These are phyloP conservation scores for Suhomyces canberraensis DNA, from an alignment of 805 yeast genomes.

Conservation along the genomic window DNA sequence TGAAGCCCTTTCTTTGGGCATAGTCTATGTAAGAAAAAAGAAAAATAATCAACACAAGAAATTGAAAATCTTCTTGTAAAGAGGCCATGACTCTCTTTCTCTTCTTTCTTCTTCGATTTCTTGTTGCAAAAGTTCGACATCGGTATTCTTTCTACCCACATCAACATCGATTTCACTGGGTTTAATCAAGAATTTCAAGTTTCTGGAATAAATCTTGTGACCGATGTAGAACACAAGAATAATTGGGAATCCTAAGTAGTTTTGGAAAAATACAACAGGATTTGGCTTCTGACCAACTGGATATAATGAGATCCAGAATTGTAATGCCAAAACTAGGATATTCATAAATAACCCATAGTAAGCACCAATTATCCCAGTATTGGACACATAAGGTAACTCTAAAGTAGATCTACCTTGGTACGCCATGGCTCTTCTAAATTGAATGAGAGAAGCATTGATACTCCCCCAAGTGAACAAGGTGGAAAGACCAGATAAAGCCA, in stretches of 20 bases:
- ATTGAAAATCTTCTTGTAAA: constrained; percentile 19
- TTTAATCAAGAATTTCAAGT: constrained; percentile 6
- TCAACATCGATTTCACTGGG: constrained; percentile 11
- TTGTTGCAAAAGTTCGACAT: constrained; percentile 9
- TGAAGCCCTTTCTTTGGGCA: background rate
- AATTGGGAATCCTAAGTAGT: constrained; percentile 14
- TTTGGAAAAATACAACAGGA: constrained; percentile 12
- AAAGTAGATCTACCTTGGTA: constrained; percentile 33
- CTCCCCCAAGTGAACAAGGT: constrained; percentile 29
- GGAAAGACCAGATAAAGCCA: constrained; percentile 25
- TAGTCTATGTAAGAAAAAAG: background rate
- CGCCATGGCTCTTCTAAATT: constrained; percentile 24
- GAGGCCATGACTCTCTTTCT: constrained; percentile 15
- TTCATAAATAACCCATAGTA: constrained; percentile 24
- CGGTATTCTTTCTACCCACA: constrained; percentile 8
- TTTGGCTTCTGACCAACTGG: constrained; percentile 23
- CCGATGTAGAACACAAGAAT: constrained; percentile 12
- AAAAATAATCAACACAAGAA: constrained; percentile 14
- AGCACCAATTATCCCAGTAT: constrained; percentile 42
- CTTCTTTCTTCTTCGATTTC: constrained; percentile 18
- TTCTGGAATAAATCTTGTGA: constrained; percentile 12
- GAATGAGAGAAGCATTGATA: constrained; percentile 21
- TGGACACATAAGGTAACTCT: constrained; percentile 53
- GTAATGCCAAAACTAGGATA: constrained; percentile 26
- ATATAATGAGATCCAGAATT: constrained; percentile 34